Percentiles rank a stretch among this genome's conserved stretches.
Evolutionary conservation across 495 filamentous ascomycete genomes (phyloP).

Genomic region (Sordaria brevicollis): DNA sequence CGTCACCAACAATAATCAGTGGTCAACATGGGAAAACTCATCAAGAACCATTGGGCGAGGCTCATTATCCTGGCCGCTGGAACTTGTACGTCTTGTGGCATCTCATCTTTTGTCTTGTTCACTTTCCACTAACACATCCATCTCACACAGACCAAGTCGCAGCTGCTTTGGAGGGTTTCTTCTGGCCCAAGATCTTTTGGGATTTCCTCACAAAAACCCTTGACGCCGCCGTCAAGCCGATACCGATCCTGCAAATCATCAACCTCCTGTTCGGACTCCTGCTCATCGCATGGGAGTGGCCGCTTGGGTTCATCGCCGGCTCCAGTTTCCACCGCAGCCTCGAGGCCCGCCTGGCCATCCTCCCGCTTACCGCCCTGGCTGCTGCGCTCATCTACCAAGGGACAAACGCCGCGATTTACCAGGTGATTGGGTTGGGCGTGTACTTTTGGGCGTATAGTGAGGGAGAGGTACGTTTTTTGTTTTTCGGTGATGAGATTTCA

Average conservation of each 20-base stretch:
- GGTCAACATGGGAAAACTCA: conserved; percentile 79
- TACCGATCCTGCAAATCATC: conserved; percentile 85
- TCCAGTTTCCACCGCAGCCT: conserved; percentile 74
- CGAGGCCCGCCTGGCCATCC: conserved; percentile 70
- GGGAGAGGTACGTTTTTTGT: conserved; percentile 66
- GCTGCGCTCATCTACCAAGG: conserved; percentile 81
- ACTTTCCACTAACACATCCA: conserved; percentile 6
- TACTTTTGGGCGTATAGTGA: conserved; percentile 98
- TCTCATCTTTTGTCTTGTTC: background rate
- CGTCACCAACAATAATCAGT: conserved; percentile 1
- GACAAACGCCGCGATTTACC: conserved; percentile 86
- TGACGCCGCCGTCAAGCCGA: conserved; percentile 70
- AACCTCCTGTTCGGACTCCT: conserved; percentile 86
- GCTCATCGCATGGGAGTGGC: conserved; percentile 86
- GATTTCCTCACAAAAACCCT: conserved; percentile 91
- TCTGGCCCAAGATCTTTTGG: conserved; percentile 99
- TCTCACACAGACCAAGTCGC: conserved; percentile 70
- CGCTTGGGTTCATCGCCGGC: conserved; percentile 56
- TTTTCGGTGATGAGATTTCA: background rate
- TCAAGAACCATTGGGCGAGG: conserved; percentile 98
- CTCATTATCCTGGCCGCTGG: conserved; percentile 82
- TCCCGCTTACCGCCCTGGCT: conserved; percentile 68
- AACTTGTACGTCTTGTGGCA: conserved; percentile 55
- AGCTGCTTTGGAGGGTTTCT: conserved; percentile 76
- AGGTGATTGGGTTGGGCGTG: conserved; percentile 72